Evolutionary conservation across 495 filamentous ascomycete genomes (phyloP).

Genomic region (Aspergillus affinis): DNA sequence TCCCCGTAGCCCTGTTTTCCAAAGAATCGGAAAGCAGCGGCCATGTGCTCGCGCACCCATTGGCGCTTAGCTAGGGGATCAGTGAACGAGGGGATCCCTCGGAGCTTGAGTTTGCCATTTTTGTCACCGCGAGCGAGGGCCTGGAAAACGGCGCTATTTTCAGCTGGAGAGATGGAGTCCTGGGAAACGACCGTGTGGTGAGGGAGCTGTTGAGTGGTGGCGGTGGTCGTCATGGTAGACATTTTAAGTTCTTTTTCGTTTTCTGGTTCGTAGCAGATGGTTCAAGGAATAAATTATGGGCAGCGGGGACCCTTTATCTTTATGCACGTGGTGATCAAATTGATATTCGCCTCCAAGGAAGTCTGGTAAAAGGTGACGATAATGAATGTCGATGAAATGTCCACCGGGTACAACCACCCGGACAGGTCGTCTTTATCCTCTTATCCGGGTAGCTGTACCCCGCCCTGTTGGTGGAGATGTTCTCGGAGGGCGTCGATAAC

Average conservation of each 20-base stretch:
- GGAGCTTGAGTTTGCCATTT: slow-evolving; percentile 46
- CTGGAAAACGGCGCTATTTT: slow-evolving; percentile 28
- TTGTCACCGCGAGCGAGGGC: slow-evolving; percentile 41
- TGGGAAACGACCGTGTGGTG: not conserved
- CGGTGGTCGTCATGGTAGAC: not conserved
- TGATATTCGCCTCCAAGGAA: too few species aligned
- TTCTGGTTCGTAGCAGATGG: not conserved
- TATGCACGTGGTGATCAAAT: too few species aligned
- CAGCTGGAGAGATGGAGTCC: not conserved
- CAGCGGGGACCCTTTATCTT: too few species aligned
- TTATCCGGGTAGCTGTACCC: too few species aligned
- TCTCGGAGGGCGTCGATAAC: not conserved
- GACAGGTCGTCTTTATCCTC: too few species aligned
- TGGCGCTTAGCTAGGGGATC: slow-evolving; percentile 59
- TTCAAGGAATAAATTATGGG: too few species aligned
- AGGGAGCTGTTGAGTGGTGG: not conserved
- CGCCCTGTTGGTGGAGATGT: not conserved
- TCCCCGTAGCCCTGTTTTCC: slow-evolving; percentile 69
- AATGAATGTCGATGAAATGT: too few species aligned
- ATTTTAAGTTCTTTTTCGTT: not conserved
- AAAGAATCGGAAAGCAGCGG: slow-evolving; percentile 71
- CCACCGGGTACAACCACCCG: too few species aligned
- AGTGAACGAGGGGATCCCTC: slow-evolving; percentile 58
- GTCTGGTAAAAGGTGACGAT: too few species aligned
- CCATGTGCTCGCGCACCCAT: slow-evolving; percentile 71